Conservation (phyloP, 331 rosid species). For the Rhamnella rubrinervis region DNA sequence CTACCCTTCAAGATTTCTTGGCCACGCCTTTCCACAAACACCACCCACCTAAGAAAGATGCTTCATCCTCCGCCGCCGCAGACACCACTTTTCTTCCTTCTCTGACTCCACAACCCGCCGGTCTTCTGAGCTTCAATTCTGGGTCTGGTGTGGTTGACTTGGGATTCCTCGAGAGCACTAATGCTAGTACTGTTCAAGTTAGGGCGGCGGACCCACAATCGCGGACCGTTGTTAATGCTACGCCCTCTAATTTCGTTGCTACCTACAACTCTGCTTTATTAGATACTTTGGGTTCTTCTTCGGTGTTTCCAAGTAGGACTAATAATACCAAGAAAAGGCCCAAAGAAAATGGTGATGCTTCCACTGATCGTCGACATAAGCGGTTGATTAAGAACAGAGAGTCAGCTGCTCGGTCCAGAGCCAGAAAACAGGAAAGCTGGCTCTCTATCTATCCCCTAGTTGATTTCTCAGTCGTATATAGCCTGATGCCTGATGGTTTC, state of each 20-base stretch:
- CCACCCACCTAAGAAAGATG: not conserved
- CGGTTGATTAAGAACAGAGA: constrained; percentile 49
- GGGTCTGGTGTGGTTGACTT: constrained; percentile 1
- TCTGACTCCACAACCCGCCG: constrained; percentile 1
- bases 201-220: too few species aligned
- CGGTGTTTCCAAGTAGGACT: not conserved
- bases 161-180: not conserved
- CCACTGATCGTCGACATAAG: constrained; percentile 16
- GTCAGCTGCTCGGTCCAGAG: constrained; percentile 47
- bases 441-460: constrained; percentile 1
- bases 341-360: constrained; percentile 6
- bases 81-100: not conserved
- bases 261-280: not conserved
- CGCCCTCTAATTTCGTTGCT: not conserved
- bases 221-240: too few species aligned
- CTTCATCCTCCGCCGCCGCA: not conserved
- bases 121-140: constrained; percentile 11
- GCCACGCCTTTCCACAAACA: constrained; percentile 7
- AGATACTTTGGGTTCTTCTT: constrained; percentile 13
- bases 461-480: not conserved
- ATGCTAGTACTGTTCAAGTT: not conserved
- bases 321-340: constrained; percentile 21
- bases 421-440: constrained; percentile 32
- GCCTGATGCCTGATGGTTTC: not conserved
- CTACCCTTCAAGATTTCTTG: constrained; percentile 30